Conservation (phyloP, 75 land plant species). For the Sequoia sempervirens region DNA sequence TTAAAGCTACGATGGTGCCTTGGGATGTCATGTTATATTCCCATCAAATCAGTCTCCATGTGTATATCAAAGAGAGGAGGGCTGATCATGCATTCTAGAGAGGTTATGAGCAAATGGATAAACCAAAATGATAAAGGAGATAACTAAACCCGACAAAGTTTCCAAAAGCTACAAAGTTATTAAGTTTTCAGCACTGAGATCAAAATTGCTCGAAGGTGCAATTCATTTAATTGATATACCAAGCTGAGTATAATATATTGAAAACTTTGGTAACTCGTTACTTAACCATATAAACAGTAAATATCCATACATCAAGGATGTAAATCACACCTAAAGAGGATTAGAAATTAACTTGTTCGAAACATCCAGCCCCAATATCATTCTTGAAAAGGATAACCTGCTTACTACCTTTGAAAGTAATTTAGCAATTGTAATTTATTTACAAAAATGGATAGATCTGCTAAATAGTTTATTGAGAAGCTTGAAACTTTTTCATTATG, state of each 20-base stretch:
- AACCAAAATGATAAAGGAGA: not conserved
- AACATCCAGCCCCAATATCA: not conserved
- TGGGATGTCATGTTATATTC: not conserved
- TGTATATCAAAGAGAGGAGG: not conserved
- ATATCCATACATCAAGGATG: not conserved
- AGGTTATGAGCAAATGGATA: not conserved
- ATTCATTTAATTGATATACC: not conserved
- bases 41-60: not conserved
- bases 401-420: not conserved
- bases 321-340: not conserved
- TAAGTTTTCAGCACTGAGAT: not conserved
- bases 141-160: not conserved
- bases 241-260: not conserved
- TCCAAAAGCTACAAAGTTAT: not conserved
- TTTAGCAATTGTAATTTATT: not conserved
- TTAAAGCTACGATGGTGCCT: not conserved
- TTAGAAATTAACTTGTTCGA: not conserved
- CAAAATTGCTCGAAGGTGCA: not conserved
- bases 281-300: not conserved
- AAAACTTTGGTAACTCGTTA: too few relatives aligned
- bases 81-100: not conserved
- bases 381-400: not conserved
- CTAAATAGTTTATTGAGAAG: too few relatives aligned
- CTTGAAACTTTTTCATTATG: too few relatives aligned
- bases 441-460: not conserved